phyloP scores from a whole-genome alignment of 306 rosid species.

The Carpinus fangiana region DNA sequence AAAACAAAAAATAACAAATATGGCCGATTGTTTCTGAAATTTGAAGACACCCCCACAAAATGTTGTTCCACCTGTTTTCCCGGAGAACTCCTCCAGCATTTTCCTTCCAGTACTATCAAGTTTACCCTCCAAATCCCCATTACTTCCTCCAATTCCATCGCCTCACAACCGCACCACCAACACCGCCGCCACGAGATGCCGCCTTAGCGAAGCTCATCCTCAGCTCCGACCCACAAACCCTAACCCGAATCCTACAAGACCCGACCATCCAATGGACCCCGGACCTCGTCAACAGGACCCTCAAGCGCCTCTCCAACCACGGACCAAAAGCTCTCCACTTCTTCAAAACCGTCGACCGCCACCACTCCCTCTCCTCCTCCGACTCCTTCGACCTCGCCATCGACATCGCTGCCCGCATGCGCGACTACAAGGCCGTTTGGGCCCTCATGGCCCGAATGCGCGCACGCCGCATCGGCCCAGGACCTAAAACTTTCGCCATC shows the following conservation, averaged over 20 bases:
- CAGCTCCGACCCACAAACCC: conserved; percentile 49
- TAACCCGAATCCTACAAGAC: conserved; percentile 41
- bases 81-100: conserved; percentile 4
- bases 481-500: conserved; percentile 67
- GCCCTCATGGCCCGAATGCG: conserved; percentile 68
- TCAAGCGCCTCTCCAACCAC: conserved; percentile 79
- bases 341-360: conserved; percentile 60
- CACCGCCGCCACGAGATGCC: conserved; percentile 23
- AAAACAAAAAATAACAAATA: no score
- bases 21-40: no score
- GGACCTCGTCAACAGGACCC: conserved; percentile 50
- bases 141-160: conserved; percentile 15
- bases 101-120: neutral
- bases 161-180: conserved; percentile 17
- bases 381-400: conserved; percentile 61
- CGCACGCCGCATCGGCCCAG: conserved; percentile 59
- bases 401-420: conserved; percentile 80
- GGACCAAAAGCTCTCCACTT: conserved; percentile 82
- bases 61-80: conserved; percentile 4
- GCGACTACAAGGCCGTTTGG: conserved; percentile 70
- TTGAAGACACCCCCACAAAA: neutral
- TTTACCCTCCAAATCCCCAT: conserved; percentile 4
- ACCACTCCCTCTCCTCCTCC: conserved; percentile 58
- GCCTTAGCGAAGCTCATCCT: conserved; percentile 53
- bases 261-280: conserved; percentile 53